These are phyloP conservation scores for Mycena metata DNA, from an alignment of 768 basidiomycete species.

Conservation along the genomic window DNA sequence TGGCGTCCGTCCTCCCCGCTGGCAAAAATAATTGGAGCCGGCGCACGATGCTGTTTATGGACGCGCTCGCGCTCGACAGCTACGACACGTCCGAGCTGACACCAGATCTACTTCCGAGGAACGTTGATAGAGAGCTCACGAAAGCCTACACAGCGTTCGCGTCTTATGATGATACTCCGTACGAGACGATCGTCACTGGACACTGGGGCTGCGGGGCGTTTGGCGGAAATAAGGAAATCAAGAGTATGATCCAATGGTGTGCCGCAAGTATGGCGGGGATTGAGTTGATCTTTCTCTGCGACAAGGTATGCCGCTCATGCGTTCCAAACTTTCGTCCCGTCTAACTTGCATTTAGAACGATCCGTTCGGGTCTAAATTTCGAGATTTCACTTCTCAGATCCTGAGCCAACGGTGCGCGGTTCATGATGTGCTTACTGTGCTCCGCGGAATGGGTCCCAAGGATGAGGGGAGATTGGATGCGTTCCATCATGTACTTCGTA, in stretches of 20 bases:
- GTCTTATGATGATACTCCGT: constrained; percentile 12
- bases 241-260: constrained; percentile 34
- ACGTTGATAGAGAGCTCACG: constrained; percentile 31
- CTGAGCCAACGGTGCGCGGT: constrained; percentile 8
- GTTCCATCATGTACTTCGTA: constrained; percentile 3
- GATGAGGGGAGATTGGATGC: constrained; percentile 1
- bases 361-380: neutral
- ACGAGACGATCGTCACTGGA: constrained; percentile 30
- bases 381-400: constrained; percentile 7
- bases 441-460: constrained; percentile 5
- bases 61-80: constrained; percentile 32
- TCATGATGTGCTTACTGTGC: neutral
- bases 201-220: constrained; percentile 41
- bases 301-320: constrained; percentile 8
- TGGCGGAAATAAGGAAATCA: constrained; percentile 35
- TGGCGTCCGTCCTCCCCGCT: neutral
- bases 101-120: constrained; percentile 31
- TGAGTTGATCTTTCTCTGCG: constrained; percentile 26
- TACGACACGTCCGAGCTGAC: constrained; percentile 19
- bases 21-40: constrained; percentile 15
- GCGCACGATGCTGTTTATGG: constrained; percentile 38
- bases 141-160: constrained; percentile 35
- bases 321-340: neutral
- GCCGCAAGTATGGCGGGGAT: constrained; percentile 35
- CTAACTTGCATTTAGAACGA: neutral